Evolutionary conservation across 2,329 filamentous ascomycete genomes (phyloP).

Genomic region (Lachnellula cervina): DNA sequence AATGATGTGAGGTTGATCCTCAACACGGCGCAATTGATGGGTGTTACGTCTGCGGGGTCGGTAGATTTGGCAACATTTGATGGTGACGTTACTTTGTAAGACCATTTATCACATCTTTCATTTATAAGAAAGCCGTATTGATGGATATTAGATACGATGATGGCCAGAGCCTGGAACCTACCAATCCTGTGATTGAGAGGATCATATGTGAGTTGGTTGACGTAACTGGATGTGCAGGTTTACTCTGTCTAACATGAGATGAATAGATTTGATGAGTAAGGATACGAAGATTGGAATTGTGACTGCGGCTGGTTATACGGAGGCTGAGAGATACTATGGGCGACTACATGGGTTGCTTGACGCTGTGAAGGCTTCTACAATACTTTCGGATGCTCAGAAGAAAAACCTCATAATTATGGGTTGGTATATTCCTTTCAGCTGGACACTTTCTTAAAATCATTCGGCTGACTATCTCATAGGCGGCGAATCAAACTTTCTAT

Average conservation of each 20-base stretch:
- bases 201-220: slow-evolving; percentile 43
- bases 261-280: slow-evolving; percentile 66
- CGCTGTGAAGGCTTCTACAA: slow-evolving; percentile 57
- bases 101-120: slow-evolving; percentile 54
- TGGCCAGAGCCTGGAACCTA: slow-evolving; percentile 69
- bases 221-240: slow-evolving; percentile 1
- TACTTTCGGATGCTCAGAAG: slow-evolving; percentile 62
- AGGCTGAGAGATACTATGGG: slow-evolving; percentile 78
- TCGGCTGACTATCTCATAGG: slow-evolving; percentile 34
- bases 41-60: slow-evolving; percentile 67
- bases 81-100: slow-evolving; percentile 85
- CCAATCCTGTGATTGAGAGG: slow-evolving; percentile 70
- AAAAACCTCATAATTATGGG: slow-evolving; percentile 82
- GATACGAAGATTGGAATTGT: slow-evolving; percentile 90
- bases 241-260: slow-evolving; percentile 5
- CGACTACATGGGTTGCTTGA: slow-evolving; percentile 84
- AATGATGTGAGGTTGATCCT: slow-evolving; percentile 91
- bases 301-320: slow-evolving; percentile 91
- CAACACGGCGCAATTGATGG: slow-evolving; percentile 93
- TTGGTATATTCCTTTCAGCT: slow-evolving; percentile 12
- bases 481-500: slow-evolving; percentile 93
- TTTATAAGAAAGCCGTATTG: slow-evolving; percentile 46
- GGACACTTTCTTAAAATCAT: neutral
- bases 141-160: slow-evolving; percentile 56
- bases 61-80: slow-evolving; percentile 92